Evolutionary conservation across 768 basidiomycete genomes (phyloP).

Genomic region (Coprinellus micaceus): DNA sequence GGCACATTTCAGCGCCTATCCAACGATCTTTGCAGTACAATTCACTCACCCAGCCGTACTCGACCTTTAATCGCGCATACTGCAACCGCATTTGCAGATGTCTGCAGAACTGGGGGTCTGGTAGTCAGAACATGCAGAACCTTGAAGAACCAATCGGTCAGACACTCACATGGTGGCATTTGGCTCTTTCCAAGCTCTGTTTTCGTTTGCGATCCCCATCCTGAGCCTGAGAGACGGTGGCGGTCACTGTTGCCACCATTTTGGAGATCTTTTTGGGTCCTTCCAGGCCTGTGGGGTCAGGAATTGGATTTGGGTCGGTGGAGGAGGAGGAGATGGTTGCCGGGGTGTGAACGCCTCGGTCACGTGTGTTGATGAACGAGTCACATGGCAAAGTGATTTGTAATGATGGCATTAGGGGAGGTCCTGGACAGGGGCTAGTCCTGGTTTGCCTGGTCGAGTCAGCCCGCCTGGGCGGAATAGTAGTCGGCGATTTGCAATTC

Average conservation of each 20-base stretch:
- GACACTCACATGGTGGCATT: conserved; percentile 51
- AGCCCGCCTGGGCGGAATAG: no score
- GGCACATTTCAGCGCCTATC: conserved; percentile 3
- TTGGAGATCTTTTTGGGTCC: background rate
- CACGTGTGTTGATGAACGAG: background rate
- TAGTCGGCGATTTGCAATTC: background rate
- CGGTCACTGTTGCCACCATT: conserved; percentile 30
- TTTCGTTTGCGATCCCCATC: conserved; percentile 45
- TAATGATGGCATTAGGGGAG: no score
- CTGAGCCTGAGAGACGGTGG: conserved; percentile 26
- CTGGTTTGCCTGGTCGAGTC: no score
- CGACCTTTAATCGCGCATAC: conserved; percentile 75
- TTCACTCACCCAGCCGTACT: conserved; percentile 70
- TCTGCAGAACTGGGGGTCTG: conserved; percentile 62
- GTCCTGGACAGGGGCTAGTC: no score
- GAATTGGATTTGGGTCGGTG: background rate
- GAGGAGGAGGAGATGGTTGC: background rate
- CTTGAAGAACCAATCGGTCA: background rate
- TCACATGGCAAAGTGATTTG: background rate
- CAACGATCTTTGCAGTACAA: background rate
- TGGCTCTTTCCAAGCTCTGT: conserved; percentile 52
- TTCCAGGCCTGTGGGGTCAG: background rate
- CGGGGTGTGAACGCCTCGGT: conserved; percentile 1
- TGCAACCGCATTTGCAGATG: conserved; percentile 73
- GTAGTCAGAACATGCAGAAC: background rate